Base-by-base conservation (phyloP, 805 yeast genomes). In the Kluyveromyces aestuarii region DNA sequence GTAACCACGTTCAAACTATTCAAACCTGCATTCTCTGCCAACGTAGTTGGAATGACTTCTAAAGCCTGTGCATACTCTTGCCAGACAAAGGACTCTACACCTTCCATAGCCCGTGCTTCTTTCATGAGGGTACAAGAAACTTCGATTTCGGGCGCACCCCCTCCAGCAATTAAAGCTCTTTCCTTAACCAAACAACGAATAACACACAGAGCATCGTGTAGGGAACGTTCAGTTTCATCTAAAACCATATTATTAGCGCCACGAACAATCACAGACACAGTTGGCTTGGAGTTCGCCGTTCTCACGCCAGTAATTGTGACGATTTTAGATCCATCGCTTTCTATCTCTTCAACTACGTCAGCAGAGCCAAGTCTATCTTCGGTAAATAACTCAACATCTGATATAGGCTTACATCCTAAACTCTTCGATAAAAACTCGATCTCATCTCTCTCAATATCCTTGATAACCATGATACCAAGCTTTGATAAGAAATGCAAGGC, bases 91-190 rank as follows among this genome's bases (percentile, higher is more conserved):
- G 91, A 90, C 67, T 89, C 95, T 10, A 87, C 86, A 45, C 97
- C 97, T 17, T 86, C 77, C 55, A 84, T 73, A 47, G 78, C 71
- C 54, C 81, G 75, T 30, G 95, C 76, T 66, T 88, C 95, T 56
- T 79, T 81, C 57, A 77, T 72, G 55, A 89, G 70, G 13, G 78
- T 77, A 54, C 91, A 79, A 10, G 96, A 80, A 8, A 87, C 82
- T 72, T 90, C 96, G 55, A 89, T 81, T 70, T 89, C 97, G 42
- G 98, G 96, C 6, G 99, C 98, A 60, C 98, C 99, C 54, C 99
- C 99, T 59, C 99, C 99, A 13, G 98, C 96, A 70, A 93, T 89
- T 63, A 85, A 65, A 33, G 96, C 96, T 62, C 79, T 84, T 65
- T 87, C 88, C 63, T 88, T 87, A 27, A 89, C 96, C 48, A 88